A percentile compares a stretch with the other conserved stretches of the same genome.
These are phyloP conservation scores for Coemansia sp. DNA, from an alignment of 192 early-diverging fungal species.

Conservation along the genomic window DNA sequence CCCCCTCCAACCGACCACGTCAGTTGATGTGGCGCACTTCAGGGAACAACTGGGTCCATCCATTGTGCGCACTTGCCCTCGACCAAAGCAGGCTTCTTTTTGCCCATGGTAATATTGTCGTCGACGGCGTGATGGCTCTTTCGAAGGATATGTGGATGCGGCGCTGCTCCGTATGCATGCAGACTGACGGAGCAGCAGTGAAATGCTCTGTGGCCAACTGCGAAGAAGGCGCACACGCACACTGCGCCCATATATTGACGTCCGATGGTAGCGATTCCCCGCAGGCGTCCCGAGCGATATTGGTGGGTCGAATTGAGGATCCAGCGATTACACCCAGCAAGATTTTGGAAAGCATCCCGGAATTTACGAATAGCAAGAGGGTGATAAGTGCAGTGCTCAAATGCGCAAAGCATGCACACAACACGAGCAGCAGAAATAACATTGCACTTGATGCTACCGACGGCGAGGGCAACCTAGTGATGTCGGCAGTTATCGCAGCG, in stretches of 20 bases:
- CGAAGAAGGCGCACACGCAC: slow-evolving; percentile 26
- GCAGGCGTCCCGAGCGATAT: neutral
- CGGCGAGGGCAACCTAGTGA: slow-evolving; percentile 7
- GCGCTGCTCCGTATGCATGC: slow-evolving; percentile 26
- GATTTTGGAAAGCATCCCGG: slow-evolving; percentile 2
- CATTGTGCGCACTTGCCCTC: slow-evolving; percentile 66
- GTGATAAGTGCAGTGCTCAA: slow-evolving; percentile 4
- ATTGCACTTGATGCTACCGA: slow-evolving; percentile 23
- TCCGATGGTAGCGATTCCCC: neutral
- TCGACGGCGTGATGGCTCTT: slow-evolving; percentile 28
- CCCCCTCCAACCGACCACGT: slow-evolving; percentile 13
- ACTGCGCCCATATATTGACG: slow-evolving; percentile 17
- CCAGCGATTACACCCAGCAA: neutral
- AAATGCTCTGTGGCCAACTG: slow-evolving; percentile 20
- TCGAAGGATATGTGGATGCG: slow-evolving; percentile 34
- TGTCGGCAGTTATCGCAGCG: slow-evolving; percentile 25
- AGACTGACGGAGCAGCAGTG: slow-evolving; percentile 22
- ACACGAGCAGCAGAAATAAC: neutral
- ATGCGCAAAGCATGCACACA: slow-evolving; percentile 19
- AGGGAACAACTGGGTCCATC: slow-evolving; percentile 80
- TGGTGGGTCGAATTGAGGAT: neutral
- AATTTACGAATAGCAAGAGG: slow-evolving; percentile 6
- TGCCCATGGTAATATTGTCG: slow-evolving; percentile 33
- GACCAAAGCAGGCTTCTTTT: slow-evolving; percentile 56
- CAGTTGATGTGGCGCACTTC: slow-evolving; percentile 67